These are phyloP conservation scores for Aureobasidium sp. DNA, from an alignment of 2,329 filamentous ascomycete species.

Conservation along the genomic window DNA sequence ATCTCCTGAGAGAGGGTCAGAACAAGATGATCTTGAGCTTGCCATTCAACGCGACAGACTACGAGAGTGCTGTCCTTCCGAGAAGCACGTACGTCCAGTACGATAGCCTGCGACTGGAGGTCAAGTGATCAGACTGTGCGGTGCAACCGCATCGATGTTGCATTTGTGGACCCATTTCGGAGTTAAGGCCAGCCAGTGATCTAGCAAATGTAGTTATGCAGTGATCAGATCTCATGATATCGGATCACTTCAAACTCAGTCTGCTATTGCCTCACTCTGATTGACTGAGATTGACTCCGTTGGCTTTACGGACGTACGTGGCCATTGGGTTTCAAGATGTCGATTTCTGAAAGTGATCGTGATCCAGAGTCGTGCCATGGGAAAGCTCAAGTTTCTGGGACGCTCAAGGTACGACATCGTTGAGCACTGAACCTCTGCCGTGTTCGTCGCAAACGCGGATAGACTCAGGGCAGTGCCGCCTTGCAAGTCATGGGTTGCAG, in stretches of 20 bases:
- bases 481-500: not conserved
- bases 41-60: constrained; percentile 53
- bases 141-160: not conserved
- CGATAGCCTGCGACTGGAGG: constrained; percentile 55
- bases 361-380: not conserved
- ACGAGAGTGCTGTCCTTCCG: constrained; percentile 51
- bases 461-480: not conserved
- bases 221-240: not conserved
- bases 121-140: constrained; percentile 23
- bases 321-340: not conserved
- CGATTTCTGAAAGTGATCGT: not conserved
- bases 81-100: constrained; percentile 57
- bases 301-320: not conserved
- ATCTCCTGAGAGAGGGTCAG: constrained; percentile 42
- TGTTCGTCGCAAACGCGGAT: not conserved
- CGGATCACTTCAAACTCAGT: not conserved
- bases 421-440: not conserved
- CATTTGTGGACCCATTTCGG: not conserved
- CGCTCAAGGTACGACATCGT: not conserved
- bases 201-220: not conserved
- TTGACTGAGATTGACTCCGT: not conserved
- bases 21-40: constrained; percentile 53
- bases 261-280: not conserved
- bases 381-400: not conserved
- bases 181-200: no score